Base-by-base conservation (phyloP, 345 rosid genomes). In the Pugionium dolabratum region DNA sequence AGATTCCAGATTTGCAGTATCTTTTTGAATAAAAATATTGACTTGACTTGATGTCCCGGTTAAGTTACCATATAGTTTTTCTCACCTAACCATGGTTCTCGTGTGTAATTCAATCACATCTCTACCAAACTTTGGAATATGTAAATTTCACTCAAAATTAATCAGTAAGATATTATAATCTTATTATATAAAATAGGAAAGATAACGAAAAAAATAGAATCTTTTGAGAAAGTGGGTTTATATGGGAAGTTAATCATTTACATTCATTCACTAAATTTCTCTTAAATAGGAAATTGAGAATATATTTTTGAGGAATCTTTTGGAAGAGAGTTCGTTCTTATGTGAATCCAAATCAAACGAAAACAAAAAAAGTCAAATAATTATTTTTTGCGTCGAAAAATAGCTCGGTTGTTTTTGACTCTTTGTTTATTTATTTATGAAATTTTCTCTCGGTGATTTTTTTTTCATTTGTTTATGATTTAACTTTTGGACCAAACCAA, bases 1-100 rank as follows among this genome's bases (percentile, higher is more conserved):
- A 66, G 76, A 73, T 66, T 73, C 76, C 37, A 3, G 28, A 2
- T 25, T 9, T 51, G 25, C 8, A 37, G 76, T 9, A 58, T 72
- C 62, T 65, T 57, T 57, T 41, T 27, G 3, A 0, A 1, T 10
- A 7, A 37, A 27, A 5, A n/a, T 30, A 41, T 9, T 39, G 30
- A 18, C 18, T 33, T 65, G 11, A 54, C 61, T 11, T 26, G 1
- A 56, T 39, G 8, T 43, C 5, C 5, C 29, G n/a, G 29, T 37
- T 27, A 39, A n/a, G 9, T 56, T 56, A 40, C 25, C 30, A 10
- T 26, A 28, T 54, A 2, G 49, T 48, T 29, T 40, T 25, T 49
- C 58, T 32, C 44, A 59, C 52, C 44, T 6, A 49, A 49, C 72
- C 43, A 39, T 68, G 9, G 28, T 58, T 50, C 39, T 47, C 28